Evolutionary conservation across 2,329 filamentous ascomycete genomes (phyloP).

Genomic region (Stagonosporopsis tanaceti): DNA sequence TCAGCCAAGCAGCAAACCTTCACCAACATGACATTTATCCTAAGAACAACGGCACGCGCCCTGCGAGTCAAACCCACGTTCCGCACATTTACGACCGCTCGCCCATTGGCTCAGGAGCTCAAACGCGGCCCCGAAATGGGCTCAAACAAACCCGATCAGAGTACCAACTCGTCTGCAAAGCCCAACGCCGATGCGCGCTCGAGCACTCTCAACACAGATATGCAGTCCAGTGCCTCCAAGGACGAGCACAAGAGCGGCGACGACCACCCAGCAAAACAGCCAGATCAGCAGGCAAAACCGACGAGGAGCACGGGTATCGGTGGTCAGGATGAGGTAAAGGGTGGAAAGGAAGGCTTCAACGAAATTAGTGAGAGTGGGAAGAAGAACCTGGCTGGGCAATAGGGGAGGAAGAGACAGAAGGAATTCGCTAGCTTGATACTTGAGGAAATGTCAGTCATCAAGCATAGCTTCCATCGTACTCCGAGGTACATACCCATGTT

Average conservation of each 20-base stretch:
- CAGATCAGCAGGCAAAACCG: slow-evolving; percentile 44
- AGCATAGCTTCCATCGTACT: neutral
- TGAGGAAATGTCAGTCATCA: neutral
- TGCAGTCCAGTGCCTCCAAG: slow-evolving; percentile 43
- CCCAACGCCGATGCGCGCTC: slow-evolving; percentile 33
- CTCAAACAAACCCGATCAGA: slow-evolving; percentile 31
- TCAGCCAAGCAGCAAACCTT: neutral
- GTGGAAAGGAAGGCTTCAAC: slow-evolving; percentile 43
- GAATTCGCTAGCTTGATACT: slow-evolving; percentile 3
- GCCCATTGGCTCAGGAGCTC: slow-evolving; percentile 9
- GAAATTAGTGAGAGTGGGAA: slow-evolving; percentile 25
- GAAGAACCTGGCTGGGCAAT: slow-evolving; percentile 16
- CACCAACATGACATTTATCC: slow-evolving; percentile 12
- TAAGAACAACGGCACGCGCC: slow-evolving; percentile 1
- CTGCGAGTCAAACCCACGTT: neutral
- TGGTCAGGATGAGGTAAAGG: slow-evolving; percentile 36
- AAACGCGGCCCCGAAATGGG: slow-evolving; percentile 30
- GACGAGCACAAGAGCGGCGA: slow-evolving; percentile 39
- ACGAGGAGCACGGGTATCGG: slow-evolving; percentile 46
- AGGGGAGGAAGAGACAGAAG: neutral
- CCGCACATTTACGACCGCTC: slow-evolving; percentile 21
- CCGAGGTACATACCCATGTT: neutral
- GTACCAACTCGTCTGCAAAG: slow-evolving; percentile 30
- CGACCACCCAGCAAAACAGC: slow-evolving; percentile 51
- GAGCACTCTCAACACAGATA: slow-evolving; percentile 38